phyloP scores from a whole-genome alignment of 2,329 filamentous ascomycete species.

The Fusarium albosuccineum region DNA sequence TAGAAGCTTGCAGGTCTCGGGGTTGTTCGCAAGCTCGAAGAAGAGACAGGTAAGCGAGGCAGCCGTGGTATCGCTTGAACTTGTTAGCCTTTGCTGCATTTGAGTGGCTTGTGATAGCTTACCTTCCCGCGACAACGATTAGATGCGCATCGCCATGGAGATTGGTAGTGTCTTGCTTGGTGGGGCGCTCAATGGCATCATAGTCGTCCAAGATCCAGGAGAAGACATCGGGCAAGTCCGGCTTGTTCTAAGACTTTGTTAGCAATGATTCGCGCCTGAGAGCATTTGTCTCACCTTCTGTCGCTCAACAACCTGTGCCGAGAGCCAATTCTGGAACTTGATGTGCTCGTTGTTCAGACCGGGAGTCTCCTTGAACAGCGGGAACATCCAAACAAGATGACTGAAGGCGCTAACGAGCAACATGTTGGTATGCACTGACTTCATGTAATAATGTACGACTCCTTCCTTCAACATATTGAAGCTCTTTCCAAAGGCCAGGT shows the following conservation, averaged over 20 bases:
- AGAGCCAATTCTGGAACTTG: slow-evolving; percentile 7
- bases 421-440: slow-evolving; percentile 19
- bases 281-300: not conserved
- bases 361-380: slow-evolving; percentile 19
- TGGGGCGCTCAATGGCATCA: not conserved
- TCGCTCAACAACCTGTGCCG: slow-evolving; percentile 6
- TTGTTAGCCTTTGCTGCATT: not conserved
- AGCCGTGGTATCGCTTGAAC: slow-evolving; percentile 52
- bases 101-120: not conserved
- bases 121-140: slow-evolving; percentile 23
- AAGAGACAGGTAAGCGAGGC: slow-evolving; percentile 50
- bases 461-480: slow-evolving; percentile 51
- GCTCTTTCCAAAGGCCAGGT: slow-evolving; percentile 53
- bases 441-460: slow-evolving; percentile 18
- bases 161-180: slow-evolving; percentile 11
- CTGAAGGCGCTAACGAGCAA: slow-evolving; percentile 17
- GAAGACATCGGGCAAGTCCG: slow-evolving; percentile 10
- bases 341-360: slow-evolving; percentile 18
- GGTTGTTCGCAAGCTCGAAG: slow-evolving; percentile 46
- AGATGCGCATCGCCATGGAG: slow-evolving; percentile 22
- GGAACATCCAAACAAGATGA: slow-evolving; percentile 20
- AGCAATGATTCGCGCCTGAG: not conserved
- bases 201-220: slow-evolving; percentile 17
- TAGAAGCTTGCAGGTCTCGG: slow-evolving; percentile 27
- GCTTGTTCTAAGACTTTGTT: slow-evolving; percentile 10